phyloP scores from a whole-genome alignment of 83 land plant genomes.

The Thuja plicata region DNA sequence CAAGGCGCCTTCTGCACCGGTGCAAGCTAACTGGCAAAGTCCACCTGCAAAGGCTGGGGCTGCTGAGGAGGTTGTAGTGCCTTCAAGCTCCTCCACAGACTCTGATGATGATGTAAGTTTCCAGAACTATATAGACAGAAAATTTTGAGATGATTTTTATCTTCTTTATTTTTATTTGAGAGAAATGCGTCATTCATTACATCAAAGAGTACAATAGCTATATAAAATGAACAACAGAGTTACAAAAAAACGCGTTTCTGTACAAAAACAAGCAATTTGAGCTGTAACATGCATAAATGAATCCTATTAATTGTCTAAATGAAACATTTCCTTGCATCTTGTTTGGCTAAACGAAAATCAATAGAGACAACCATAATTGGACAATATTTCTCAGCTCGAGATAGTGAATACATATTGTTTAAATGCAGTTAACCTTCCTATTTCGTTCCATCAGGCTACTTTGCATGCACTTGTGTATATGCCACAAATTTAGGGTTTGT shows the following conservation, averaged over 20 bases:
- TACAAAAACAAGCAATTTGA: background rate
- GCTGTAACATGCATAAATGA: background rate
- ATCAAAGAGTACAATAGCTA: background rate
- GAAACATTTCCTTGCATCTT: background rate
- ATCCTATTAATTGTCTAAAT: background rate
- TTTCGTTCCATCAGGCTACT: background rate
- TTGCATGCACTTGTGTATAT: background rate
- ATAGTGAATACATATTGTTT: background rate
- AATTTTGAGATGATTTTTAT: background rate
- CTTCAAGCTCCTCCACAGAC: constrained; percentile 47
- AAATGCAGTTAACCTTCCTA: background rate
- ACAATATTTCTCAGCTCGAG: background rate
- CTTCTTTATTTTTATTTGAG: background rate
- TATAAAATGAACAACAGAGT: background rate
- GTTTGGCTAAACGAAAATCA: background rate
- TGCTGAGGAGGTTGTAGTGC: constrained; percentile 17
- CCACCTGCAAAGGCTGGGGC: constrained; percentile 9
- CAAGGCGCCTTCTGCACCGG: constrained; percentile 29
- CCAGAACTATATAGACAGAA: constrained; percentile 2
- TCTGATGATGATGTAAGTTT: constrained; percentile 67
- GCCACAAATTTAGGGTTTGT: background rate
- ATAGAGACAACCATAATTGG: background rate
- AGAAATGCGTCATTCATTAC: background rate
- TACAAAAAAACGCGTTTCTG: background rate
- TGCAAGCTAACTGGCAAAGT: constrained; percentile 13